Conservation (phyloP, 495 filamentous ascomycete species). For the Aspergillus bridgeri region DNA sequence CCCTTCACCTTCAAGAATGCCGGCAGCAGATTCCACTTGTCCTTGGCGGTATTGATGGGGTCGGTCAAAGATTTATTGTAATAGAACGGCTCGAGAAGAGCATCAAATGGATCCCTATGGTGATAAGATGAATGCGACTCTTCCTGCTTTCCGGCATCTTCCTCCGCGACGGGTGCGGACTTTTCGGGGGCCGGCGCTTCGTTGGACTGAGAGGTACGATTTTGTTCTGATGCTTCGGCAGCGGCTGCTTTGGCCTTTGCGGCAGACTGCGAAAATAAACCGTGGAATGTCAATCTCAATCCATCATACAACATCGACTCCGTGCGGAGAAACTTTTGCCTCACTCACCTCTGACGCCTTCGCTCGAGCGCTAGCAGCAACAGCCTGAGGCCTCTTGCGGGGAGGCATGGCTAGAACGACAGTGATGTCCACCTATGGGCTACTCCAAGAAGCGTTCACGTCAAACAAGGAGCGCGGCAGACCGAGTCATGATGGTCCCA, state of each 20-base stretch:
- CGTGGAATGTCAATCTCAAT: slow-evolving; percentile 5
- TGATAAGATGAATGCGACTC: slow-evolving; percentile 22
- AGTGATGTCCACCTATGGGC: neutral
- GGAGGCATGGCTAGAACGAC: slow-evolving; percentile 22
- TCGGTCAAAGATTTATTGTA: slow-evolving; percentile 91
- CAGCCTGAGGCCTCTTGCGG: slow-evolving; percentile 22
- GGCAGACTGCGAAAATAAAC: slow-evolving; percentile 12
- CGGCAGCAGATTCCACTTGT: slow-evolving; percentile 95
- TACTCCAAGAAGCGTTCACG: neutral
- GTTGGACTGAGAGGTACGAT: slow-evolving; percentile 21
- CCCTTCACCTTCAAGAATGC: slow-evolving; percentile 98
- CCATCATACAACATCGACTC: neutral
- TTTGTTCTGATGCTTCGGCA: slow-evolving; percentile 17
- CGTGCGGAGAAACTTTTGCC: slow-evolving; percentile 19
- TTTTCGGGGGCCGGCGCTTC: slow-evolving; percentile 11
- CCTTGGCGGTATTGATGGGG: slow-evolving; percentile 84
- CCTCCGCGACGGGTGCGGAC: slow-evolving; percentile 10
- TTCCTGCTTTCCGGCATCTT: neutral
- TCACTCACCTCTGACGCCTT: slow-evolving; percentile 25
- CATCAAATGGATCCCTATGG: slow-evolving; percentile 63
- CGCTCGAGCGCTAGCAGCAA: slow-evolving; percentile 17
- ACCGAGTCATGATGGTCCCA: slow-evolving; percentile 9
- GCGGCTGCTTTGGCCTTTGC: slow-evolving; percentile 7
- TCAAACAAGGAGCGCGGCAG: neutral
- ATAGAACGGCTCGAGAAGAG: slow-evolving; percentile 91